phyloP scores from a whole-genome alignment of 495 filamentous ascomycete species.

The Hyphodiscus hymeniophilus region DNA sequence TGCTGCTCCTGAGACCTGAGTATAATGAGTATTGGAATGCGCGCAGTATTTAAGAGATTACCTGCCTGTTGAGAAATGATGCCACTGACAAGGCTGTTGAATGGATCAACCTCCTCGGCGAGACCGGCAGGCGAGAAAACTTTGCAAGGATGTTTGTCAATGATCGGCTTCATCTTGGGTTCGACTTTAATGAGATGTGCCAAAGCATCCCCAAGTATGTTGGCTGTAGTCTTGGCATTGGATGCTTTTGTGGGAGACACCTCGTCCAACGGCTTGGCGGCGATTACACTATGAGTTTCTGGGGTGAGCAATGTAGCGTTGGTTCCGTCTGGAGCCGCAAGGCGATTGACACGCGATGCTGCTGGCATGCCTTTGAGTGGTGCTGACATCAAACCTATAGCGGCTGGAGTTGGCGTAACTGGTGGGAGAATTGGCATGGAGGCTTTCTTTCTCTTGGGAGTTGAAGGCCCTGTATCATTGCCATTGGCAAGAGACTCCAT shows the following conservation, averaged over 20 bases:
- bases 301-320: constrained; percentile 79
- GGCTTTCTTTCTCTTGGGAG: constrained; percentile 19
- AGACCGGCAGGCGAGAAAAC: constrained; percentile 78
- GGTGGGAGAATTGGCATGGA: constrained; percentile 7
- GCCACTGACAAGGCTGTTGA: constrained; percentile 68
- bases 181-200: constrained; percentile 73
- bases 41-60: neutral
- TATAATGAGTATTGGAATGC: neutral
- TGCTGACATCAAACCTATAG: constrained; percentile 14
- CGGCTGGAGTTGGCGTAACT: constrained; percentile 16
- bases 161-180: constrained; percentile 59
- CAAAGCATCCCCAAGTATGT: constrained; percentile 67
- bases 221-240: constrained; percentile 56
- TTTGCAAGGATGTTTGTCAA: constrained; percentile 66
- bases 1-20: constrained; percentile 72
- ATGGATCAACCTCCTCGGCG: constrained; percentile 79
- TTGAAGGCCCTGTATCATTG: constrained; percentile 12
- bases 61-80: constrained; percentile 84
- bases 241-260: constrained; percentile 51
- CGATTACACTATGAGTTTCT: constrained; percentile 59
- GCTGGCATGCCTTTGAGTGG: constrained; percentile 18
- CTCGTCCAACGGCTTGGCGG: constrained; percentile 41
- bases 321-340: constrained; percentile 41
- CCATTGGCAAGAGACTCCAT: neutral
- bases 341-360: constrained; percentile 31